Conservation (phyloP, 495 filamentous ascomycete species). For the Delitschia confertaspora region DNA sequence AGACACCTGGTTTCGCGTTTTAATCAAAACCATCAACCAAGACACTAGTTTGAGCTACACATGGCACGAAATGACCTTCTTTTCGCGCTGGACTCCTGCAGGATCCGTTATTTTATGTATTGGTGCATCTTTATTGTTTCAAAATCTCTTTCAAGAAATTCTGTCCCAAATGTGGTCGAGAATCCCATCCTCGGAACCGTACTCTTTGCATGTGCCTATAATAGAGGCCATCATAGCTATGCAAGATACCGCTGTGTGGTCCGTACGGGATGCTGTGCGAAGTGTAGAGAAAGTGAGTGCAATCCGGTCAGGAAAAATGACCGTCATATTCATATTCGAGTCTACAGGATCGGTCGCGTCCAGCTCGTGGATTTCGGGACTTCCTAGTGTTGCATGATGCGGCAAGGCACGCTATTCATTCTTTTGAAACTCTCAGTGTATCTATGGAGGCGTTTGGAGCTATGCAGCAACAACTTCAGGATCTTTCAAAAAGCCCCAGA, state of each 20-base stretch:
- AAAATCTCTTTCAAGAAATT: not conserved
- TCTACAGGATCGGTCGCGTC: slow-evolving; percentile 2
- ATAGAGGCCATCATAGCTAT: slow-evolving; percentile 6
- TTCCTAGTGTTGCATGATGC: slow-evolving; percentile 8
- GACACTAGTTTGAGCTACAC: slow-evolving; percentile 1
- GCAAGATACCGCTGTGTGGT: slow-evolving; percentile 10
- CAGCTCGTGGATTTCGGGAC: not conserved
- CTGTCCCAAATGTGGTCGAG: slow-evolving; percentile 7
- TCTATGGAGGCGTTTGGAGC: slow-evolving; percentile 5
- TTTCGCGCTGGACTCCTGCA: slow-evolving; percentile 3
- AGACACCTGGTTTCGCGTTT: not conserved
- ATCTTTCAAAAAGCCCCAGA: not conserved
- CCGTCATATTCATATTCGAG: not conserved
- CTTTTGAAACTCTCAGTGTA: slow-evolving; percentile 6
- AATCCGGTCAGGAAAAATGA: not conserved
- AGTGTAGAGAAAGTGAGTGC: slow-evolving; percentile 5
- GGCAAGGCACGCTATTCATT: slow-evolving; percentile 11
- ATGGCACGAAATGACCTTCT: slow-evolving; percentile 14
- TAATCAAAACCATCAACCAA: not conserved
- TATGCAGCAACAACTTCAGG: slow-evolving; percentile 2
- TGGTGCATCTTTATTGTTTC: slow-evolving; percentile 3
- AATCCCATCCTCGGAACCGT: slow-evolving; percentile 5
- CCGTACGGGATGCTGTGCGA: slow-evolving; percentile 9
- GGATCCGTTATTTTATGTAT: slow-evolving; percentile 7
- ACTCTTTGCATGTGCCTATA: slow-evolving; percentile 12